Conservation (phyloP, 805 yeast species). For the Candida tammaniensis region DNA sequence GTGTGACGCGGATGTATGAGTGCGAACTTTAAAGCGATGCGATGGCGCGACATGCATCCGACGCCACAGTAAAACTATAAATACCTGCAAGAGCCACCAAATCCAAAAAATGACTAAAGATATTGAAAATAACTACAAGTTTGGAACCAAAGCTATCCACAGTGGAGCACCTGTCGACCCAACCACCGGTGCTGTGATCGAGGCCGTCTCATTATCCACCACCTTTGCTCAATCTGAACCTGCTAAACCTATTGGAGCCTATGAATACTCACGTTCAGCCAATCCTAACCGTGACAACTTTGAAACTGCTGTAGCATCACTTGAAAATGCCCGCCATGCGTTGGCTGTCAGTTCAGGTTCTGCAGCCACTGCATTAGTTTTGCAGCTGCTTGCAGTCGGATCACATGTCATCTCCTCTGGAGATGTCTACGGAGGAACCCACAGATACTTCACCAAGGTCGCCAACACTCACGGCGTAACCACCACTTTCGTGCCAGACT, state of each 20-base stretch:
- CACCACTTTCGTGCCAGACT: slow-evolving; percentile 63
- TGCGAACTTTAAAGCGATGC: too few species aligned
- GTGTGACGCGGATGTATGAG: too few species aligned
- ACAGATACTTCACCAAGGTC: slow-evolving; percentile 84
- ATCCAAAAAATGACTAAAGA: slow-evolving; percentile 37
- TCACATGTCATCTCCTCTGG: slow-evolving; percentile 76
- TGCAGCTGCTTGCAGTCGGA: slow-evolving; percentile 70
- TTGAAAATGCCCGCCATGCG: slow-evolving; percentile 73
- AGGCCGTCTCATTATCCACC: slow-evolving; percentile 78
- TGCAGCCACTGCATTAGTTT: slow-evolving; percentile 74
- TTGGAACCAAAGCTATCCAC: slow-evolving; percentile 83
- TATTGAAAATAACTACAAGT: slow-evolving; percentile 36
- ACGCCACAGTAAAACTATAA: too few species aligned
- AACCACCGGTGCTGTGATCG: slow-evolving; percentile 81
- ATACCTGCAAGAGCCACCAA: slow-evolving; percentile 1
- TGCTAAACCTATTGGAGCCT: slow-evolving; percentile 70
- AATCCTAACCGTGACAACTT: slow-evolving; percentile 85
- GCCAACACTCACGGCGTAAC: slow-evolving; percentile 76
- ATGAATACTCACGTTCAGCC: slow-evolving; percentile 81
- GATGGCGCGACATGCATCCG: too few species aligned
- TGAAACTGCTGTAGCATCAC: slow-evolving; percentile 73
- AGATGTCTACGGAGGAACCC: slow-evolving; percentile 91
- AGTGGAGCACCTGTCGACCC: slow-evolving; percentile 74
- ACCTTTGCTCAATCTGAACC: slow-evolving; percentile 83
- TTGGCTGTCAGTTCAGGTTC: slow-evolving; percentile 84